Conservation (phyloP, 2,329 filamentous ascomycete species). For the Hymenoscyphus linearis region DNA sequence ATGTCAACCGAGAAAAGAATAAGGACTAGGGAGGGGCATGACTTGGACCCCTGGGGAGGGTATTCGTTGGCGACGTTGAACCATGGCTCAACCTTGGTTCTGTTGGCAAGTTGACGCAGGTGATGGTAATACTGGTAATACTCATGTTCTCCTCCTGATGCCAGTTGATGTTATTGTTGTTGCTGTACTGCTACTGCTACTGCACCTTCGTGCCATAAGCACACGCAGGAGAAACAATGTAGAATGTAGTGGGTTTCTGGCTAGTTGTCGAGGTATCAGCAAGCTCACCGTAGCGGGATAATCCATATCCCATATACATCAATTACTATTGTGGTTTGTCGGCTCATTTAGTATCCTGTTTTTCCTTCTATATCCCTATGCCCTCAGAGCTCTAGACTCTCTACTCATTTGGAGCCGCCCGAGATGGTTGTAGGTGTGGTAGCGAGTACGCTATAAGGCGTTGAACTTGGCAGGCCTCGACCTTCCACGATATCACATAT, state of each 20-base stretch:
- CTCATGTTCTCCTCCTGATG: background rate
- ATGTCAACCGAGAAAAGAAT: background rate
- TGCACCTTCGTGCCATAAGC: background rate
- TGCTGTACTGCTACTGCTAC: no score
- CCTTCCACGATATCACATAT: background rate
- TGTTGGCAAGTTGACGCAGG: background rate
- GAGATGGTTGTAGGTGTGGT: background rate
- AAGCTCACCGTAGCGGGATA: background rate
- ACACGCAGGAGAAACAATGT: background rate
- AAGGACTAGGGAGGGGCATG: background rate
- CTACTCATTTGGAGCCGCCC: background rate
- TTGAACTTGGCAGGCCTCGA: background rate
- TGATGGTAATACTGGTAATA: background rate
- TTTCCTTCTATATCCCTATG: background rate
- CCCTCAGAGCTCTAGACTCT: no score
- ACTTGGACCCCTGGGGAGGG: background rate
- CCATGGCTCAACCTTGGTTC: background rate
- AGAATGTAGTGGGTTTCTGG: background rate
- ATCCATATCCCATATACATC: background rate
- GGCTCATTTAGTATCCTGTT: background rate
- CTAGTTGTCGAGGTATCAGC: background rate
- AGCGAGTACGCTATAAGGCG: background rate
- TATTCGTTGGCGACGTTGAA: conserved; percentile 7
- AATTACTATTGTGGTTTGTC: background rate
- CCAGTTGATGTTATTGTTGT: no score